phyloP scores from a whole-genome alignment of 805 yeast species.

The Saccharomycopsis olivae region DNA sequence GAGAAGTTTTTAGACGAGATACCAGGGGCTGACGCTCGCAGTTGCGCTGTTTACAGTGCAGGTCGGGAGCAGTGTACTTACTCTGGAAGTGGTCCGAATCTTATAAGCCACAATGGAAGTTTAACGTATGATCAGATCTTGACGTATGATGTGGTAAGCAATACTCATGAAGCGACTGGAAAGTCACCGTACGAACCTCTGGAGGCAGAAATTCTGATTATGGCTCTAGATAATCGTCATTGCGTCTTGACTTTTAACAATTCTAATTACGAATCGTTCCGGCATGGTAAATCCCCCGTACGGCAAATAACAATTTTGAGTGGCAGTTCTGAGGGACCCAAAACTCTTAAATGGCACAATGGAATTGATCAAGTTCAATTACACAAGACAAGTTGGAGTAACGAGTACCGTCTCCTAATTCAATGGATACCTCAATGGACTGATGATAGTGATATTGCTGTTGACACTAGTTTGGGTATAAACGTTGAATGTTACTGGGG shows the following conservation, averaged over 20 bases:
- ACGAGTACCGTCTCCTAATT: conserved; percentile 46
- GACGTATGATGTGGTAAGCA: too few relatives aligned
- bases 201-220: conserved; percentile 49
- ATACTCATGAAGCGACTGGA: too few relatives aligned
- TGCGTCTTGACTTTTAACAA: conserved; percentile 55
- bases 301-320: conserved; percentile 42
- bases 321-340: conserved; percentile 29
- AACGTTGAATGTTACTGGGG: conserved; percentile 68
- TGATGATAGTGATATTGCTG: conserved; percentile 27
- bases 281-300: conserved; percentile 44
- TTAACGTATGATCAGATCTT: too few relatives aligned
- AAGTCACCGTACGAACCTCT: conserved; percentile 55
- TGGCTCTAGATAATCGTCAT: conserved; percentile 49
- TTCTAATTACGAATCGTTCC: conserved; percentile 28
- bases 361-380: conserved; percentile 60
- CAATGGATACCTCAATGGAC: conserved; percentile 67
- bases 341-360: conserved; percentile 38
- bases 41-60: too few relatives aligned
- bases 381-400: conserved; percentile 54
- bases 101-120: too few relatives aligned
- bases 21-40: too few relatives aligned
- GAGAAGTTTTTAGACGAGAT: conserved; percentile 41
- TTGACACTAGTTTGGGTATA: conserved; percentile 36
- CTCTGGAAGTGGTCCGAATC: too few relatives aligned
- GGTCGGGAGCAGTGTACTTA: too few relatives aligned